Base-by-base conservation (phyloP, 2,329 filamentous ascomycete genomes). In the Talaromyces verruculosus region DNA sequence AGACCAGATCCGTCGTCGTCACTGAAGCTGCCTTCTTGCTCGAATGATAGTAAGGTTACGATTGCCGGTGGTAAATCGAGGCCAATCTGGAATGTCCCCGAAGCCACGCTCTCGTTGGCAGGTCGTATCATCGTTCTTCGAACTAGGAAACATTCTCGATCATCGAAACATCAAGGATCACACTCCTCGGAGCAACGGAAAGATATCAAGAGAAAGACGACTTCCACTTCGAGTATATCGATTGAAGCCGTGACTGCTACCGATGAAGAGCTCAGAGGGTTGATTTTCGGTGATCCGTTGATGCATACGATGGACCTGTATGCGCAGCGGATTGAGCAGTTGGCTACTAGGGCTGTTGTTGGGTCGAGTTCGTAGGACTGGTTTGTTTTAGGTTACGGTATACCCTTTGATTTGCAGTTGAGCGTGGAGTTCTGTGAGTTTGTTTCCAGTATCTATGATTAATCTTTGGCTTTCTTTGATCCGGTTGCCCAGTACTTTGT, bases 271-370 rank as follows among this genome's bases (percentile, higher is more conserved):
- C 77, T 96, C 61, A 81, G 89, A 28, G 84, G 82, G 1, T 84
- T 93, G 0, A 82, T 96, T 3, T 96, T 92, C 85, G 92, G 92
- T 0, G 92, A 96, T 74, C 90, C 91, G 0, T 81, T 92, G 51
- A 90, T 88, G 74, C 92, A 96, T 79, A 83, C 88, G 70, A 96
- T 96, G 92, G 86, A 82, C 67, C 73, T 95, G 22, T 96, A 96
- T 77, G 86, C 87, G 15, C 85, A 84, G 22, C 80, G 92, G 63
- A 85, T 96, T 53, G 89, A 95, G 75, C 80, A 82, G 3, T 77
- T 96, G 64, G 91, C 91, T 11, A 87, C 89, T 1, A 87, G 84
- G 66, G 91, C 89, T 11, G 87, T 90, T 11, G 89, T 67, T 13
- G 63, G 60, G 35, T 55, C 35, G 39, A 58, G 11, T 25, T 2